Percentiles rank a stretch among this genome's conserved stretches.
These are phyloP conservation scores for Nelumbo lutea DNA, from an alignment of 164 flowering plant species.

Conservation along the genomic window DNA sequence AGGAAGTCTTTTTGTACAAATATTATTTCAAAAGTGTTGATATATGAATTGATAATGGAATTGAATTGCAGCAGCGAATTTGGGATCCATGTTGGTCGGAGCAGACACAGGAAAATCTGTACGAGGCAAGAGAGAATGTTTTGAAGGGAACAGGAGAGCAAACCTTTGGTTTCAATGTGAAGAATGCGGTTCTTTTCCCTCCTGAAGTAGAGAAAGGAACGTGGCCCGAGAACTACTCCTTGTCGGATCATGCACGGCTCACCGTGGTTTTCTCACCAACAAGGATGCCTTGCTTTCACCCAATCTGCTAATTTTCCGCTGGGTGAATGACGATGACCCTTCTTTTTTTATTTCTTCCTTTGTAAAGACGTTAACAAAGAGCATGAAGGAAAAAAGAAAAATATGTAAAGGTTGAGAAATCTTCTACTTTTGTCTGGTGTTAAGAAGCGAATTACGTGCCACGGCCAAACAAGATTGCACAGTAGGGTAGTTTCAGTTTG, in stretches of 20 bases:
- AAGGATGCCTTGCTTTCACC: constrained; percentile 59
- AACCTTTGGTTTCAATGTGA: constrained; percentile 72
- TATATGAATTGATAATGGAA: constrained; percentile 2
- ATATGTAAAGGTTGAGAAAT: too few relatives aligned
- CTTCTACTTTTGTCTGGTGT: too few relatives aligned
- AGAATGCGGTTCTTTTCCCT: constrained; percentile 93
- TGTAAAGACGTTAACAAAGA: too few relatives aligned
- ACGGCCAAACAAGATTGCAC: too few relatives aligned
- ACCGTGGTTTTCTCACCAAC: constrained; percentile 90
- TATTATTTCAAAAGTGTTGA: neutral
- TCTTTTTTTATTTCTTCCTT: too few relatives aligned
- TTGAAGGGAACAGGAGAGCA: constrained; percentile 31
- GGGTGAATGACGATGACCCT: too few relatives aligned
- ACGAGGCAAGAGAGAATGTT: constrained; percentile 18
- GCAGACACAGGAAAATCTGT: constrained; percentile 28
- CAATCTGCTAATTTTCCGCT: too few relatives aligned
- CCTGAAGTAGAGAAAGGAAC: constrained; percentile 87
- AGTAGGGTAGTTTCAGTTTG: too few relatives aligned
- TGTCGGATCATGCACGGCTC: constrained; percentile 93
- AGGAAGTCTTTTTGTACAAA: too few relatives aligned
- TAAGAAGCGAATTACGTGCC: too few relatives aligned
- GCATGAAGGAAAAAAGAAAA: too few relatives aligned
- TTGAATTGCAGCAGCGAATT: constrained; percentile 53
- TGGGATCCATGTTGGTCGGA: constrained; percentile 61
- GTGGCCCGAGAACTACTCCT: constrained; percentile 96